A percentile compares a stretch with the other conserved stretches of the same genome.
These are phyloP conservation scores for Rhamnella rubrinervis DNA, from an alignment of 331 rosid genomes.

Conservation along the genomic window DNA sequence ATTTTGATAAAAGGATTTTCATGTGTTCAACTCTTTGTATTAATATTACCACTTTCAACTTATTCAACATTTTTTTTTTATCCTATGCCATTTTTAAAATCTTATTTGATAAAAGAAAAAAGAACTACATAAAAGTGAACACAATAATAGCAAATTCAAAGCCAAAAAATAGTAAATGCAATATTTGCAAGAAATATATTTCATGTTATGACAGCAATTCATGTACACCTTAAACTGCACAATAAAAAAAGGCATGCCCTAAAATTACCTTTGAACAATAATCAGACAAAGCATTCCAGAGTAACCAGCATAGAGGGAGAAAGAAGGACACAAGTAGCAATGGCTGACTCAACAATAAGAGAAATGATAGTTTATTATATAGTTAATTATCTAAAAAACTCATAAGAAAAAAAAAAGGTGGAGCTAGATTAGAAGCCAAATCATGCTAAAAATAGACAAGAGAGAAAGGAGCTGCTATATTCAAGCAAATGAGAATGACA, in stretches of 20 bases:
- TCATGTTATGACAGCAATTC: slow-evolving; percentile 48
- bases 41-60: not conserved
- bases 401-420: slow-evolving; percentile 34
- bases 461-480: slow-evolving; percentile 52
- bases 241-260: slow-evolving; percentile 45
- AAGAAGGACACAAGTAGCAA: slow-evolving; percentile 39
- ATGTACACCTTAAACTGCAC: slow-evolving; percentile 77
- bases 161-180: slow-evolving; percentile 10
- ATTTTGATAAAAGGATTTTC: too few species aligned
- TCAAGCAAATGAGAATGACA: slow-evolving; percentile 54
- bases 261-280: slow-evolving; percentile 75
- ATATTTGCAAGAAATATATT: slow-evolving; percentile 50
- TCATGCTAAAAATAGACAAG: slow-evolving; percentile 37
- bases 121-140: not conserved
- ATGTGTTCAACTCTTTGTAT: too few species aligned
- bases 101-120: not conserved
- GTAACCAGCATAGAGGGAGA: slow-evolving; percentile 51
- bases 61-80: not conserved
- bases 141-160: not conserved
- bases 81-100: not conserved
- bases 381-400: slow-evolving; percentile 63
- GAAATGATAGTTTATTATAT: slow-evolving; percentile 49
- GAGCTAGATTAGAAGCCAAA: slow-evolving; percentile 50
- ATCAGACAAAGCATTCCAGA: slow-evolving; percentile 55
- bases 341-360: slow-evolving; percentile 54